Evolutionary conservation across 2,329 filamentous ascomycete genomes (phyloP).

Genomic region (Cytospora piceae): DNA sequence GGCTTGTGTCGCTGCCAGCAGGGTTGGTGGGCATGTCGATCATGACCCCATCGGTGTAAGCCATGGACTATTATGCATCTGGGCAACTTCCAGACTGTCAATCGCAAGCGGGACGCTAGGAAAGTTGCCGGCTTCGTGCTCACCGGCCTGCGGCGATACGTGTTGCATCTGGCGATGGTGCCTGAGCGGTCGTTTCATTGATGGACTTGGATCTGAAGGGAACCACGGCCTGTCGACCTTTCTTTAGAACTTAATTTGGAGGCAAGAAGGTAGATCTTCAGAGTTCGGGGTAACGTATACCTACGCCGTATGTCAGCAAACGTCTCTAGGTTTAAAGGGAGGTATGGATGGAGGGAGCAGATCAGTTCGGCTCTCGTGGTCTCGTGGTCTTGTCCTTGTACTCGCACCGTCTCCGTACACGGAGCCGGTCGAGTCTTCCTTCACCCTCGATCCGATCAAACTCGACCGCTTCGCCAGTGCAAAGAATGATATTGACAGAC

Average conservation of each 20-base stretch:
- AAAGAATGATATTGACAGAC: background rate
- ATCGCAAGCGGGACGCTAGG: background rate
- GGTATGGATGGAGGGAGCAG: background rate
- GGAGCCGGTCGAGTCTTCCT: background rate
- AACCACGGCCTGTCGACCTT: background rate
- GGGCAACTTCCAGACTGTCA: conserved; percentile 1
- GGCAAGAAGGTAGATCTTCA: background rate
- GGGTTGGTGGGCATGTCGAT: conserved; percentile 12
- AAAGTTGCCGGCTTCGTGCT: background rate
- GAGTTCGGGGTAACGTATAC: background rate
- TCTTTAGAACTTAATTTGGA: background rate
- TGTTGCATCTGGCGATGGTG: background rate
- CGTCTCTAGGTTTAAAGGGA: background rate
- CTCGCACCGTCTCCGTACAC: background rate
- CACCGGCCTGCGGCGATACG: background rate
- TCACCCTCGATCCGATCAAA: background rate
- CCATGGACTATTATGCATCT: conserved; percentile 12
- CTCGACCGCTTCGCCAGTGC: background rate
- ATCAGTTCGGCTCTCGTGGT: background rate
- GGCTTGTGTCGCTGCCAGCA: background rate
- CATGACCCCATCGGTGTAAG: conserved; percentile 18
- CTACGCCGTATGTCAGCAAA: background rate
- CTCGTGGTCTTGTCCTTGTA: background rate
- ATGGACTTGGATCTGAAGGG: background rate
- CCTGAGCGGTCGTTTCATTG: background rate